Conservation (phyloP, 208 protist genomes). For the Acanthamoeba castellanii region DNA sequence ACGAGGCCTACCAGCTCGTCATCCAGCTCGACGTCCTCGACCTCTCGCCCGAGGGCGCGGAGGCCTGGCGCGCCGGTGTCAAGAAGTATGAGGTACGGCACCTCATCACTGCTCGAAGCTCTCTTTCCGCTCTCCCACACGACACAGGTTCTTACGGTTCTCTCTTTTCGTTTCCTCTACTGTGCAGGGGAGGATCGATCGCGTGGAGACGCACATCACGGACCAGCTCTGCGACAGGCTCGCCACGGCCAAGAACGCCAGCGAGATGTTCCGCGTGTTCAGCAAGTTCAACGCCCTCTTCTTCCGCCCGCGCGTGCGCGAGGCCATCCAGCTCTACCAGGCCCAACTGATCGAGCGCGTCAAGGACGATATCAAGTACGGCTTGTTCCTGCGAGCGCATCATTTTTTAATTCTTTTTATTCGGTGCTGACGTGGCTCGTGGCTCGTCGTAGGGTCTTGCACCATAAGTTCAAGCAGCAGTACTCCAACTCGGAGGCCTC, state of each 20-base stretch:
- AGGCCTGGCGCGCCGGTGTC: constrained; percentile 84
- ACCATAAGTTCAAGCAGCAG: constrained; percentile 90
- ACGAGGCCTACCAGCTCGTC: constrained; percentile 88
- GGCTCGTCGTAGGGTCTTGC: constrained; percentile 78
- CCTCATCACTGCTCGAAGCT: too few relatives aligned
- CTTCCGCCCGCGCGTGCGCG: constrained; percentile 87
- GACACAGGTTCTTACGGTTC: too few relatives aligned
- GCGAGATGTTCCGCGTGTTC: constrained; percentile 94
- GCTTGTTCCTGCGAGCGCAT: not conserved
- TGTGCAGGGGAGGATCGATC: constrained; percentile 80
- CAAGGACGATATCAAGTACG: constrained; percentile 90
- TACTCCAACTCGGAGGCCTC: constrained; percentile 88
- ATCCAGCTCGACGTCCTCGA: constrained; percentile 84
- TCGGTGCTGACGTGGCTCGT: not conserved
- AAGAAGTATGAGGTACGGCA: constrained; percentile 86
- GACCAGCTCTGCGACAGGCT: constrained; percentile 88
- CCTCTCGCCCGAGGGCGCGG: constrained; percentile 81
- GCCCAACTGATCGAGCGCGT: constrained; percentile 89
- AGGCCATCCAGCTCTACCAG: constrained; percentile 91
- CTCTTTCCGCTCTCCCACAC: not conserved
- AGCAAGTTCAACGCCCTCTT: constrained; percentile 92
- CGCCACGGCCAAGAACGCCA: constrained; percentile 88
- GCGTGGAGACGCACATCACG: constrained; percentile 91
- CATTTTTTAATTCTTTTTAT: not conserved
- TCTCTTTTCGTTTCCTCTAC: too few relatives aligned